Evolutionary conservation across 805 yeast species (phyloP), one percentile per base, ranked within the genome.

Genomic region (Metschnikowia reukaufii): DNA sequence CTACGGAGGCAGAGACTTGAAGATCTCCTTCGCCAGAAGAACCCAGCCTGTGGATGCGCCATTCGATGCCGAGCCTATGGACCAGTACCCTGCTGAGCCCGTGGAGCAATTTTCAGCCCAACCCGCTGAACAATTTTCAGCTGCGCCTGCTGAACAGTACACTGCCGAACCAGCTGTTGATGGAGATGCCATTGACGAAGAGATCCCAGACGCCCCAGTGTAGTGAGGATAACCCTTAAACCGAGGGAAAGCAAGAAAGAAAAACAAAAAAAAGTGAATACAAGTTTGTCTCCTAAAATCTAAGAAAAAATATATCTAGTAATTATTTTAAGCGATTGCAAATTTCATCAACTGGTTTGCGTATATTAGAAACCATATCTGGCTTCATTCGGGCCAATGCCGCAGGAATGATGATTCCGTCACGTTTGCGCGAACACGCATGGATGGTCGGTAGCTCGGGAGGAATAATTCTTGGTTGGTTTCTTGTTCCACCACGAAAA

Each of bases 1-100:
- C 49, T 92, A 91, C 61, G 98, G 97, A 57, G 88, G 84, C 35
- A 82, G 96, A 58, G 81, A 78, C 51, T 70, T 91, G 55, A 72
- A 66, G 20, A 78, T 92, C 32, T 71, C 90, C 1, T 91, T 76
- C 65, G 97, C 91, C 15, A 25, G 40, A n/a, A 42, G 45, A 29
- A 21, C 33, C 16, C 45, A 44, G 12, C 18, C 41, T 6, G 16
- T n/a, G 27, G 49, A 32, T 16, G 45, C 31, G n/a, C 41, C 42
- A n/a, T 43, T 20, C 36, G 52, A 42, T n/a, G 43, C 42, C 21
- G 43, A 42, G 40, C 33, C 40, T 6, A 36, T 19, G 15, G 39
- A 41, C 27, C 39, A 41, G 38, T 32, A 40, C 10, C 13, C 36
- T 15, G 31, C 36, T 6, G 47, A 38, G 18, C 39, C 16, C 25